Conservation (phyloP, 768 basidiomycete species). For the Boletus pseudo-olivaceus region DNA sequence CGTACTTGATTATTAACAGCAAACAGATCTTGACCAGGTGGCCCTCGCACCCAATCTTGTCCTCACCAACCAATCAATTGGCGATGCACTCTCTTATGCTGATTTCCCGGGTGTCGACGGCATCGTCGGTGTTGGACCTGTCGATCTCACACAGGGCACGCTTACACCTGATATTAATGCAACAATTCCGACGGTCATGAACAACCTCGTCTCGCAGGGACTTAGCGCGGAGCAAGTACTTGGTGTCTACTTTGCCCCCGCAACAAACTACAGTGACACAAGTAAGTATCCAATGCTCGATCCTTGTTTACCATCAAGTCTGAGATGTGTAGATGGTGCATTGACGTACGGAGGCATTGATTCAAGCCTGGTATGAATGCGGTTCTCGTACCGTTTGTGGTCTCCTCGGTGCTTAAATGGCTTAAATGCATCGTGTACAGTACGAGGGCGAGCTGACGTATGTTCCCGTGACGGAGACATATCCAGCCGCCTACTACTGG, state of each 20-base stretch:
- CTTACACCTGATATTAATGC: not conserved
- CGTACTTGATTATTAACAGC: not conserved
- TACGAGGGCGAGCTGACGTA: conserved; percentile 23
- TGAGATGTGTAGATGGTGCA: conserved; percentile 19
- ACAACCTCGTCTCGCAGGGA: conserved; percentile 24
- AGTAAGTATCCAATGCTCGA: conserved; percentile 4
- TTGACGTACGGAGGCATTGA: conserved; percentile 29
- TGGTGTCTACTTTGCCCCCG: conserved; percentile 23
- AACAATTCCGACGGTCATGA: conserved; percentile 23
- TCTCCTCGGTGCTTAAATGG: not conserved
- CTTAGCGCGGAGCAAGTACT: conserved; percentile 15
- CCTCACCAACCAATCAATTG: conserved; percentile 30
- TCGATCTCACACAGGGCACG: conserved; percentile 14
- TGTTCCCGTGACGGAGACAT: conserved; percentile 25
- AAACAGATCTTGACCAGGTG: conserved; percentile 25
- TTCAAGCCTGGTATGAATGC: conserved; percentile 10
- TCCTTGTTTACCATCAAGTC: not conserved
- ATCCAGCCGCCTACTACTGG: conserved; percentile 25
- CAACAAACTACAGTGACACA: conserved; percentile 12
- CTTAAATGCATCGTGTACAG: conserved; percentile 1
- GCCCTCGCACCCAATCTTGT: conserved; percentile 22
- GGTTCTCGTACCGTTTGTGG: not conserved
- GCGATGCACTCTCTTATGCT: conserved; percentile 13
- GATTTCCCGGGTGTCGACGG: conserved; percentile 24
- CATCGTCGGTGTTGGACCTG: conserved; percentile 27